Conservation (phyloP, 257 asterid species). For the Gentiana macrophylla region DNA sequence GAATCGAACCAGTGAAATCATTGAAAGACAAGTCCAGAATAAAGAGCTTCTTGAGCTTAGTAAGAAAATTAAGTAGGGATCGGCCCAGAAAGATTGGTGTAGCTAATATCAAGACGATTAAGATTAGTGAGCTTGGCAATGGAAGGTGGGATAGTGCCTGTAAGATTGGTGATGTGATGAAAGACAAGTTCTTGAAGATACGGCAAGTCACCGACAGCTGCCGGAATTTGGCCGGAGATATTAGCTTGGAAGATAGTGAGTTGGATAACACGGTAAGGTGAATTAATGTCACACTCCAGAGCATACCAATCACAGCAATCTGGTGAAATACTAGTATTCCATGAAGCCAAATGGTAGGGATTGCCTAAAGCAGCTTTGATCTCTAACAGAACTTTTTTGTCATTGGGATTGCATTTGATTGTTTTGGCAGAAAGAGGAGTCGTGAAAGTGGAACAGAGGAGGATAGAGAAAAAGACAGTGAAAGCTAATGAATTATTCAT, state of each 20-base stretch:
- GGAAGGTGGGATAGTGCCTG: constrained; percentile 39
- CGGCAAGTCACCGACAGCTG: constrained; percentile 31
- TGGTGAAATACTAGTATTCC: constrained; percentile 12
- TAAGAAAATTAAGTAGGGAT: constrained; percentile 33
- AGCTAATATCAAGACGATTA: constrained; percentile 12
- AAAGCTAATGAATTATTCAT: constrained; percentile 7
- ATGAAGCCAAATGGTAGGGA: too few relatives aligned
- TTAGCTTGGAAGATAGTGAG: constrained; percentile 21
- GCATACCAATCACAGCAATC: constrained; percentile 56
- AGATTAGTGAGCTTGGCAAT: constrained; percentile 29
- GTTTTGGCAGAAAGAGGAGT: constrained; percentile 4
- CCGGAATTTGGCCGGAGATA: constrained; percentile 41
- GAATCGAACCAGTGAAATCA: constrained; percentile 34
- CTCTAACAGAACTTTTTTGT: constrained; percentile 37
- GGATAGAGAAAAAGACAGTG: constrained; percentile 5
- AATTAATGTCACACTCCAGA: constrained; percentile 26
- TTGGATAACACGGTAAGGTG: constrained; percentile 31
- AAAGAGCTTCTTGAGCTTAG: constrained; percentile 17
- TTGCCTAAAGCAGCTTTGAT: constrained; percentile 37
- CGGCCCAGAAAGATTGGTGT: constrained; percentile 15
- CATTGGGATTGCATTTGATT: constrained; percentile 40
- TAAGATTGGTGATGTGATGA: constrained; percentile 23
- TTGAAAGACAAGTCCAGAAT: constrained; percentile 33
- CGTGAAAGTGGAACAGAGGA: constrained; percentile 10
- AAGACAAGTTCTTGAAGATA: constrained; percentile 22